A percentile compares a stretch with the other conserved stretches of the same genome.
phyloP scores from a whole-genome alignment of 169 alveolate genomes.

The Babesia gibsoni region DNA sequence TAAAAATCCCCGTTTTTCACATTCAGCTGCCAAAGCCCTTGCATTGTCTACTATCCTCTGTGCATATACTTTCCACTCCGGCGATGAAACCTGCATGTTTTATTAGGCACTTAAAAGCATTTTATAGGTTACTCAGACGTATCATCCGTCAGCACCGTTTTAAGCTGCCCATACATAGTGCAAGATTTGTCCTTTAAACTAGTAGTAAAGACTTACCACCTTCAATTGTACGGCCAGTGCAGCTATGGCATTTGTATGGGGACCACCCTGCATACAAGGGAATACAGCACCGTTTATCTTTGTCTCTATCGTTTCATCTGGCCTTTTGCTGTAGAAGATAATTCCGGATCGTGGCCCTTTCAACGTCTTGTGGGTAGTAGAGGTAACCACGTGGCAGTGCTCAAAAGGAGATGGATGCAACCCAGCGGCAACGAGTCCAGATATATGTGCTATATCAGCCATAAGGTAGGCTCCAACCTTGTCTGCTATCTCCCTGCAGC shows the following conservation, averaged over 20 bases:
- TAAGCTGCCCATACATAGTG: no score
- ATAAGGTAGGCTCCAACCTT: conserved; percentile 91
- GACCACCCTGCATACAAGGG: conserved; percentile 97
- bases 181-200: no score
- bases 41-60: conserved; percentile 73
- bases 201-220: conserved; percentile 73
- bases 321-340: conserved; percentile 86
- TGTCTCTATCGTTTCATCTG: conserved; percentile 80
- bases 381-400: conserved; percentile 94
- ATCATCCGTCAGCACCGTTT: no score
- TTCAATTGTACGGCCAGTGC: conserved; percentile 84
- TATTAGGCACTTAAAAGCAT: background rate
- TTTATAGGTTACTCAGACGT: no score
- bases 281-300: conserved; percentile 92
- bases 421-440: conserved; percentile 93
- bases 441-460: conserved; percentile 97
- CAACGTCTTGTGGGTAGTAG: conserved; percentile 95
- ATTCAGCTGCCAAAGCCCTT: conserved; percentile 77
- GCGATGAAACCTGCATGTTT: conserved; percentile 40
- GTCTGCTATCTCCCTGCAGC: conserved; percentile 90
- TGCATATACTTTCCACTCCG: conserved; percentile 78
- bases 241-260: conserved; percentile 88
- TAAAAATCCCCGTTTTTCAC: conserved; percentile 68
- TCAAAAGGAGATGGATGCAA: conserved; percentile 87
- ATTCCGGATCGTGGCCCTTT: conserved; percentile 96